Conservation (phyloP, 169 alveolate genomes). For the Hepatocystis sp. region DNA sequence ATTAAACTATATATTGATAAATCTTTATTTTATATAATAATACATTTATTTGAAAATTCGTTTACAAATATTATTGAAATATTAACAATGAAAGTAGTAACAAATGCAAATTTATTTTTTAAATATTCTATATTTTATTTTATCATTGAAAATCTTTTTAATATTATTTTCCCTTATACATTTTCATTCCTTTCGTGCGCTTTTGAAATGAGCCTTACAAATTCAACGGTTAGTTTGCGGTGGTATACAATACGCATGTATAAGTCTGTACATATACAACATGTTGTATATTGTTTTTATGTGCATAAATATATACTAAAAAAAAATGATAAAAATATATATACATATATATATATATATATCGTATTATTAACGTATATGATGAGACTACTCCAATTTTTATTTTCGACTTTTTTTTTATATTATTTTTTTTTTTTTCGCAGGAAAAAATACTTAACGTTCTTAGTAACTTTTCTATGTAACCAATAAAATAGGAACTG, state of each 20-base stretch:
- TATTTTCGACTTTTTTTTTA: not conserved
- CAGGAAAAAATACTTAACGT: constrained; percentile 52
- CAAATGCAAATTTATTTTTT: constrained; percentile 33
- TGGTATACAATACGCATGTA: not conserved
- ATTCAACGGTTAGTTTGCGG: constrained; percentile 29
- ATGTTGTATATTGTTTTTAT: too few relatives aligned
- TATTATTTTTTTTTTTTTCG: not conserved
- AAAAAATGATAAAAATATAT: not conserved
- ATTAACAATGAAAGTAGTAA: constrained; percentile 18
- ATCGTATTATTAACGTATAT: too few relatives aligned
- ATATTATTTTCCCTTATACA: constrained; percentile 31
- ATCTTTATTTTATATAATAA: constrained; percentile 15
- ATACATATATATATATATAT: constrained; percentile 10
- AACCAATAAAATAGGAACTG: not conserved
- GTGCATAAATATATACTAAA: too few relatives aligned
- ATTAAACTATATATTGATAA: constrained; percentile 58
- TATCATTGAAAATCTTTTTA: constrained; percentile 39
- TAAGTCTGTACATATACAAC: too few relatives aligned
- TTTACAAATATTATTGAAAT: constrained; percentile 34
- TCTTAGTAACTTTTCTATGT: constrained; percentile 14
- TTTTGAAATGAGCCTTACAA: constrained; percentile 27
- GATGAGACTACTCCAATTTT: too few relatives aligned
- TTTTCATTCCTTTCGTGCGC: constrained; percentile 45
- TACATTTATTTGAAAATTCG: constrained; percentile 40
- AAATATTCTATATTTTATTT: constrained; percentile 16